A percentile compares a stretch with the other conserved stretches of the same genome.
Conservation (phyloP, 2,329 filamentous ascomycete species). For the Microdochium trichocladiopsis region DNA sequence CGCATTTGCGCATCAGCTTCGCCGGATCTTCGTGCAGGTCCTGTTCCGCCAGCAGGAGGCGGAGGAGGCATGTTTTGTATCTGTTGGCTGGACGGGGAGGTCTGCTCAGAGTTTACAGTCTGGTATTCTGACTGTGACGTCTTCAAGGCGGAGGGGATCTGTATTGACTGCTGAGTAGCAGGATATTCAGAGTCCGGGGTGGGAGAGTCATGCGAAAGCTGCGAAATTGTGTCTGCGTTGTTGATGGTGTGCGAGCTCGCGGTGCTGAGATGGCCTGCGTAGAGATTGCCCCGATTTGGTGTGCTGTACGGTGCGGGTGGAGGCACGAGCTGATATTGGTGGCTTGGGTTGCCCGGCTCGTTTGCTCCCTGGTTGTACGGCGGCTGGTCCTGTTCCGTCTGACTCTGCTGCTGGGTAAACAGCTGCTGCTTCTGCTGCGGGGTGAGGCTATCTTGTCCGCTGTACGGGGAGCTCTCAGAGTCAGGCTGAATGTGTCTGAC, state of each 20-base stretch:
- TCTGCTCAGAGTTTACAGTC: slow-evolving; percentile 22
- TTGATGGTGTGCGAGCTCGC: slow-evolving; percentile 31
- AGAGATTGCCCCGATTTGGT: slow-evolving; percentile 7
- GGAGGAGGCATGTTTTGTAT: slow-evolving; percentile 19
- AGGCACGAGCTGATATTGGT: not conserved
- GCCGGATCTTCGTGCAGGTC: not conserved
- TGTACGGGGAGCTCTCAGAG: not conserved
- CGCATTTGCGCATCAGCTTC: not conserved
- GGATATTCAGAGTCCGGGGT: slow-evolving; percentile 40
- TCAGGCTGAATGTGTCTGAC: not conserved
- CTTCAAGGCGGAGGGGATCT: slow-evolving; percentile 34
- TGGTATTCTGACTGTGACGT: not conserved
- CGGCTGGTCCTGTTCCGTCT: slow-evolving; percentile 12
- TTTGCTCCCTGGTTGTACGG: slow-evolving; percentile 7
- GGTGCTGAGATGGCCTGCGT: slow-evolving; percentile 19
- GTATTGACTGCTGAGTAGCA: slow-evolving; percentile 32
- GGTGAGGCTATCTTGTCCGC: not conserved
- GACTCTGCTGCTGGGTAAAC: slow-evolving; percentile 8
- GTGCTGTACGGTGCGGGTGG: not conserved
- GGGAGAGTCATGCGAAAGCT: slow-evolving; percentile 56
- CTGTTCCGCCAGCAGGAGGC: slow-evolving; percentile 1
- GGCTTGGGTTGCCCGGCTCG: not conserved
- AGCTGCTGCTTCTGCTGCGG: slow-evolving; percentile 3
- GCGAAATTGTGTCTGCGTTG: slow-evolving; percentile 55
- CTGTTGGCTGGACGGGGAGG: slow-evolving; percentile 18